Base-by-base conservation (phyloP, 116 monocot genomes). In the Cymodocea nodosa region DNA sequence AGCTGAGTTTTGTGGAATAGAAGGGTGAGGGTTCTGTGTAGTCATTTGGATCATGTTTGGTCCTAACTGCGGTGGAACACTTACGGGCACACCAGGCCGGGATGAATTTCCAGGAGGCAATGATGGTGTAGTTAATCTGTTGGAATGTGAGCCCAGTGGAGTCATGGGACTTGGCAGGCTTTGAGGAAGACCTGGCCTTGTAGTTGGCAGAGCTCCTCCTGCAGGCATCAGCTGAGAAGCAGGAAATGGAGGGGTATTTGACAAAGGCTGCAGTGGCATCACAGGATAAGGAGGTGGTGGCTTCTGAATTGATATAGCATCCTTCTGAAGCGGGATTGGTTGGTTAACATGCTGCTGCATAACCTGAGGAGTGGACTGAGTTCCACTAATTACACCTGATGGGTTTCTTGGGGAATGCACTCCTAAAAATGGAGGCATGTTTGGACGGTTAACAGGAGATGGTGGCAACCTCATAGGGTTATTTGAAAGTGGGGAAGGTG, bases 331-430 rank as follows among this genome's bases (percentile, higher is more conserved):
- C 36, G 49, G 52, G n/a, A 19, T 1, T 56, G 67, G 25, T 63
- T 77, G 82, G 68, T 61, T 76, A n/a, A 56, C n/a, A 35, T 63
- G 68, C 11, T 73, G 80, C 51, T 64, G 80, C 63, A 67, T 50
- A 68, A 22, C 48, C 69, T 75, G 87, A 37, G 71, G 52, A 15
- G 58, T 71, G 37, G 77, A 30, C 52, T 73, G 82, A 74, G 79
- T 68, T 23, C 77, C 67, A 56, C 67, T 23, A 15, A 19, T 9
- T 73, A 63, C 56, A 56, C 77, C 39, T 9, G 73, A 16, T 71
- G 79, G 35, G 8, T 68, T 60, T 69, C 79, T 78, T 60, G 79
- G 63, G 71, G 59, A 59, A 17, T 76, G 64, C 30, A 25, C 75
- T 15, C 68, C 68, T 65, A 65, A 68, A 35, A 56, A 71, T 24